Evolutionary conservation across 192 early-diverging fungal genomes (phyloP).

Genomic region (Linnemannia exigua): DNA sequence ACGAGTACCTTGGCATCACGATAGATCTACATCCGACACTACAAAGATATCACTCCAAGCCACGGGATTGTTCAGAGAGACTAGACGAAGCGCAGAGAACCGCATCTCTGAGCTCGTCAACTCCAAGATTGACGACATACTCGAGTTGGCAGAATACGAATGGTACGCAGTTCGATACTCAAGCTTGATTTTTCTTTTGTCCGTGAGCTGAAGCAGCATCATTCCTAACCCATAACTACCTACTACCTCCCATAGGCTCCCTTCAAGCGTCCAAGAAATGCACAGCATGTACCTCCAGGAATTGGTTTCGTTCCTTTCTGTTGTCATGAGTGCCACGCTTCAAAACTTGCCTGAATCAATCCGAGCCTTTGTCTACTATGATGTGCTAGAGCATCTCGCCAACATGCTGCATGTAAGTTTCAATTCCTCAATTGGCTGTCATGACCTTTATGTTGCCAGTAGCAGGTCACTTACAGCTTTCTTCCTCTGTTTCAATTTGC

Average conservation of each 20-base stretch:
- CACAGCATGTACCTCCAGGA: conserved; percentile 84
- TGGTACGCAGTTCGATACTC: conserved; percentile 65
- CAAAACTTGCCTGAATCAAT: conserved; percentile 74
- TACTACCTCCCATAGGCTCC: conserved; percentile 62
- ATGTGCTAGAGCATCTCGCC: conserved; percentile 81
- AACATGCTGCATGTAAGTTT: conserved; percentile 71
- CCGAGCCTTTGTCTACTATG: conserved; percentile 78
- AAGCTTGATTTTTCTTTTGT: background rate
- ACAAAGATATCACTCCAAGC: conserved; percentile 75
- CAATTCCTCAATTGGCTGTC: background rate
- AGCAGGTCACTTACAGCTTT: too few species aligned
- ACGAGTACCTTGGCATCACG: background rate
- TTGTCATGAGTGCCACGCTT: conserved; percentile 78
- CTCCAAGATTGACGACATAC: conserved; percentile 84
- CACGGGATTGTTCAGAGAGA: conserved; percentile 76
- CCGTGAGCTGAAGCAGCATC: background rate
- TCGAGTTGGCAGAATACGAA: conserved; percentile 88
- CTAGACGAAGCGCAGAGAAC: conserved; percentile 79
- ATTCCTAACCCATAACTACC: background rate
- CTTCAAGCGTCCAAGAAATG: conserved; percentile 59
- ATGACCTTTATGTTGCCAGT: background rate
- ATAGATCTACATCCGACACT: conserved; percentile 69
- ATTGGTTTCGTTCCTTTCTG: conserved; percentile 76
- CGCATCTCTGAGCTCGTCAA: conserved; percentile 86
- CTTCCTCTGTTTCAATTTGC: conserved; percentile 2